Base-by-base conservation (phyloP, 1,139 yeast genomes). In the Pneumocystis murina region DNA sequence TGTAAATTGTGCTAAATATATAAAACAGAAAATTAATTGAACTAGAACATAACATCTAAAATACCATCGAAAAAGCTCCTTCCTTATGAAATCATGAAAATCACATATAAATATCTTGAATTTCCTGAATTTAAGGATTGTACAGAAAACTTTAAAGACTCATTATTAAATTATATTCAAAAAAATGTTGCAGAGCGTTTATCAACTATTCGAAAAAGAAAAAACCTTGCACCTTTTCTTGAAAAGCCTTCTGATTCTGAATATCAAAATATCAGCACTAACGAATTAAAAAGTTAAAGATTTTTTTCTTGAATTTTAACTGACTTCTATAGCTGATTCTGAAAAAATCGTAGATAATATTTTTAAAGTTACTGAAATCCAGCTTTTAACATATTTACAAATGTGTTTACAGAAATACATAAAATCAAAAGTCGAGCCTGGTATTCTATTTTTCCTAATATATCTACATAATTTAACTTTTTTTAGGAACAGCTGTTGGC, bases 401-500 rank as follows among this genome's bases (percentile, higher is more conserved):
- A 83, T 86, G 69, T 88, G 97, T 70, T 79, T 92, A 67, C 79
- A 80, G 70, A 94, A 94, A 75, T 94, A 92, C 71, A 84, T 84
- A 64, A 81, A 86, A 69, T 96, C 99, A 16, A 86, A 85, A 75
- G 97, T 94, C 30, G 99, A 94, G 73, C 98, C 99, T 1, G 55
- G 55, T 48, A 48, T 48, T 24, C 28, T 3, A 24, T 12, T 48
- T 43, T 48, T 1, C 14, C 24, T 24, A 24, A 41, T 24, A 48
- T 14, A 48, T 24, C 28, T 16, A 10, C n/a, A 24, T 12, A 24
- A 24, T 48, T 24, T 48, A 24, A 10, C 28, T 33, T 48, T 24
- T 48, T 24, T 48, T 48, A 48, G 99, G 98, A 68, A 92, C 98
- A 8, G 98, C 99, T 2, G 98, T 92, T 62, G 98, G 98, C 68